Base-by-base conservation (phyloP, 352 stramenopile species). In the Pythium sp. region DNA sequence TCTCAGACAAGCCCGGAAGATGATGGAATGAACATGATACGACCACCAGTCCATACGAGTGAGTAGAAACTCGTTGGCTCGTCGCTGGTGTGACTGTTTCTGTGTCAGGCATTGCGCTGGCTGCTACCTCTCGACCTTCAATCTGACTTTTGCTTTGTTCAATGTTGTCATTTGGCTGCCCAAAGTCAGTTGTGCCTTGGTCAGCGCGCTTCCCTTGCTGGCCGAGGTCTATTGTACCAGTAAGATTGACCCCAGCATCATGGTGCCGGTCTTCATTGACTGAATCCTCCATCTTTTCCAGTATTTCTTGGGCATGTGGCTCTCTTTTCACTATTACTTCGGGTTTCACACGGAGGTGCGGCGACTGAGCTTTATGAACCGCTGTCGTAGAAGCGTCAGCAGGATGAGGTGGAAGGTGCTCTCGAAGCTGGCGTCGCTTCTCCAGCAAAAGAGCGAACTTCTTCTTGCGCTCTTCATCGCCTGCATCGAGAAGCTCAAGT, bases 11-110 rank as follows among this genome's bases (percentile, higher is more conserved):
- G 8, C 69, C 66, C 0, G 84, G 84, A 1, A 92, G 70, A 58
- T 89, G 75, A 9, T 77, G 81, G 49, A 92, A 92, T 7, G 55
- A 74, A 30, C 79, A 89, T 5, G 77, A 82, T 5, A 83, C 82
- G 0, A 79, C 75, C 2, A 92, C 75, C 22, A 94, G 36, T n/a
- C 68, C 81, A 58, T 84, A 89, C 18, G 71, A 76, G 18, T 59
- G 26, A 28, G 38, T 57, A 22, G 63, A 41, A 32, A 26, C 22
- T 18, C 7, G 47, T 36, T n/a, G 49, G 20, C n/a, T 41, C 38
- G 1, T 57, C 1, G 15, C 49, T 20, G 12, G 22, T 3, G 38
- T 22, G 8, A n/a, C 18, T 18, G 24, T 8, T 14, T 26, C 28
- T 30, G 51, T 41, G 55, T 8, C 38, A 22, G 20, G 9, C 8